These are phyloP conservation scores for Pachyrhizus erosus DNA, from an alignment of 306 rosid genomes.

Conservation along the genomic window DNA sequence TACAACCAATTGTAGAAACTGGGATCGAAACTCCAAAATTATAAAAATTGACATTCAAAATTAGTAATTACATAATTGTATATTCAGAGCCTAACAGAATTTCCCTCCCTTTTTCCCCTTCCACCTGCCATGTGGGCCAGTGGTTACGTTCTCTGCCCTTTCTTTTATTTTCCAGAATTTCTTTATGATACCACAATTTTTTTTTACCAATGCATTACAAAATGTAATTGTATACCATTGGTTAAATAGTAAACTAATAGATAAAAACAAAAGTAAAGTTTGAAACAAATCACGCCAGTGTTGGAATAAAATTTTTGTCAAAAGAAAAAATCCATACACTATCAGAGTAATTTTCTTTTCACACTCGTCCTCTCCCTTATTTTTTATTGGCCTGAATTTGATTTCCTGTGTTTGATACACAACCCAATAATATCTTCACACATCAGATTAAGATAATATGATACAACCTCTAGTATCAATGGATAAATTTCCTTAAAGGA, in stretches of 20 bases:
- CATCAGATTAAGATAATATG: background rate
- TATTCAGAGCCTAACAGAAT: background rate
- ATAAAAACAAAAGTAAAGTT: too few relatives aligned
- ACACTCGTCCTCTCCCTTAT: background rate
- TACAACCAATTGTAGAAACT: background rate
- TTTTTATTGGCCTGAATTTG: background rate
- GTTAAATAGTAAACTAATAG: too few relatives aligned
- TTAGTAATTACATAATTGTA: background rate
- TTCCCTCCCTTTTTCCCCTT: background rate
- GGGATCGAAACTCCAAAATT: background rate
- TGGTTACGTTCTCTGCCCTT: background rate
- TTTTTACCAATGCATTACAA: background rate
- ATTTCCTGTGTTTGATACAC: background rate
- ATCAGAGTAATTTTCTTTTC: background rate
- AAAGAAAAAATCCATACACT: background rate
- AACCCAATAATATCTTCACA: background rate
- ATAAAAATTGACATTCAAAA: background rate
- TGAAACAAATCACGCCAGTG: too few relatives aligned
- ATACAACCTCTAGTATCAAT: background rate
- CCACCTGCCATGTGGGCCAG: background rate
- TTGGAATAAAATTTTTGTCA: background rate
- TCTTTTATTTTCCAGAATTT: background rate
- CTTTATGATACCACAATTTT: background rate
- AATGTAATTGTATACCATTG: background rate
- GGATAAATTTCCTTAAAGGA: background rate